phyloP scores from a whole-genome alignment of 257 asterid genomes.

The Salvia hispanica region DNA sequence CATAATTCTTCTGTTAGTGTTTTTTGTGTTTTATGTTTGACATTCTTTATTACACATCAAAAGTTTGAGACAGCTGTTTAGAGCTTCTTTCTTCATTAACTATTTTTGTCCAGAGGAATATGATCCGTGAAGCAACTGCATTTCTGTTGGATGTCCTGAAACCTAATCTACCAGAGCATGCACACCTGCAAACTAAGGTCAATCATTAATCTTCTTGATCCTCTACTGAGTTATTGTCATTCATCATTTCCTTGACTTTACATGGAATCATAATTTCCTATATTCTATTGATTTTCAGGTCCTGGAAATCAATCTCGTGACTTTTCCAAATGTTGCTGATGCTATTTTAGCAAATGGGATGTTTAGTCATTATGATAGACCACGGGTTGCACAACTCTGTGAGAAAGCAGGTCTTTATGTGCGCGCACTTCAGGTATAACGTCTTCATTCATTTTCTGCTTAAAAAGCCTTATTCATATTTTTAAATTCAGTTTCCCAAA shows the following conservation, averaged over 20 bases:
- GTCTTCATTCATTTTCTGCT: slow-evolving; percentile 2
- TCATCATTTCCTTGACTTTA: background rate
- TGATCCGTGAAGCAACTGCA: slow-evolving; percentile 99
- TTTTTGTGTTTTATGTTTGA: slow-evolving; percentile 4
- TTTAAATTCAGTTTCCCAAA: background rate
- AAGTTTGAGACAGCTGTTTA: slow-evolving; percentile 23
- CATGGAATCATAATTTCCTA: slow-evolving; percentile 32
- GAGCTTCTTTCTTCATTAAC: slow-evolving; percentile 12
- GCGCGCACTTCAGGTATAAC: slow-evolving; percentile 89
- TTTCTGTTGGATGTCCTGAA: slow-evolving; percentile 96
- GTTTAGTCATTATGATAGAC: slow-evolving; percentile 97
- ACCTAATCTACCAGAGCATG: slow-evolving; percentile 97
- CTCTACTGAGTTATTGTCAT: slow-evolving; percentile 3
- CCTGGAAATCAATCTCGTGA: slow-evolving; percentile 90
- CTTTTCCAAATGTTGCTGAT: slow-evolving; percentile 98
- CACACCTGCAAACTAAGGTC: slow-evolving; percentile 94
- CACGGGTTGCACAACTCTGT: slow-evolving; percentile 94
- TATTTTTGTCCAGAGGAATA: slow-evolving; percentile 68
- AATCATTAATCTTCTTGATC: slow-evolving; percentile 22
- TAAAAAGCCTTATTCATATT: no score
- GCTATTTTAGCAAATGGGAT: slow-evolving; percentile 98
- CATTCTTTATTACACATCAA: background rate
- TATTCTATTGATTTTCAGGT: slow-evolving; percentile 54
- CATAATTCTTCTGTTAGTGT: background rate
- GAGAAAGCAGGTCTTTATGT: slow-evolving; percentile 95